Conservation (phyloP, 2,329 filamentous ascomycete species). For the Pestalotiopsis sp. region DNA sequence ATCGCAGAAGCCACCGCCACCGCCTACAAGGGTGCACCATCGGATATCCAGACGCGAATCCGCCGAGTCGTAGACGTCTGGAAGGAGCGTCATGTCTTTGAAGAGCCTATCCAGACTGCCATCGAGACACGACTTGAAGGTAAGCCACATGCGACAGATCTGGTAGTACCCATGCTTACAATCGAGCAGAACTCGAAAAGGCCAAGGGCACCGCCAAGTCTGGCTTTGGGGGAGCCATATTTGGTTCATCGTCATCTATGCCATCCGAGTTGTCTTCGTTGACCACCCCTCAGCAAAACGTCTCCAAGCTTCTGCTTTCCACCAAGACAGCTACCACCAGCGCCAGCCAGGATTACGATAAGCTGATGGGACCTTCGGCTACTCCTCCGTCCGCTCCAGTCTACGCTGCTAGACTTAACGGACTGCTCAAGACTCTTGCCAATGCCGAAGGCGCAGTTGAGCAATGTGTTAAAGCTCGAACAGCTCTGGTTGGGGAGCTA, state of each 20-base stretch:
- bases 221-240: slow-evolving; percentile 66
- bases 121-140: slow-evolving; percentile 81
- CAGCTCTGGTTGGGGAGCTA: slow-evolving; percentile 75
- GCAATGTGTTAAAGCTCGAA: slow-evolving; percentile 85
- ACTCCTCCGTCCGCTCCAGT: slow-evolving; percentile 81
- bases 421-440: slow-evolving; percentile 85
- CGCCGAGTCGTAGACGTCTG: slow-evolving; percentile 92
- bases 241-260: slow-evolving; percentile 61
- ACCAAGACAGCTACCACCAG: slow-evolving; percentile 68
- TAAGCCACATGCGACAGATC: slow-evolving; percentile 41
- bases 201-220: slow-evolving; percentile 54
- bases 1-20: slow-evolving; percentile 86
- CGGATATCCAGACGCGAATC: slow-evolving; percentile 86
- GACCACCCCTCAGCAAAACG: slow-evolving; percentile 71
- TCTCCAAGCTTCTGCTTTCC: slow-evolving; percentile 72
- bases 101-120: slow-evolving; percentile 74
- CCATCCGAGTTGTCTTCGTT: slow-evolving; percentile 79
- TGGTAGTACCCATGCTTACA: slow-evolving; percentile 15
- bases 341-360: slow-evolving; percentile 82
- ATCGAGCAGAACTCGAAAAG: slow-evolving; percentile 63
- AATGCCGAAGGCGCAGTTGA: slow-evolving; percentile 87
- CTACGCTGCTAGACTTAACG: slow-evolving; percentile 85
- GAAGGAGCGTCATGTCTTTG: slow-evolving; percentile 85
- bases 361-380: slow-evolving; percentile 72
- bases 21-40: slow-evolving; percentile 88